Evolutionary conservation across 768 basidiomycete genomes (phyloP).

Genomic region (Pleurotus eryngii): DNA sequence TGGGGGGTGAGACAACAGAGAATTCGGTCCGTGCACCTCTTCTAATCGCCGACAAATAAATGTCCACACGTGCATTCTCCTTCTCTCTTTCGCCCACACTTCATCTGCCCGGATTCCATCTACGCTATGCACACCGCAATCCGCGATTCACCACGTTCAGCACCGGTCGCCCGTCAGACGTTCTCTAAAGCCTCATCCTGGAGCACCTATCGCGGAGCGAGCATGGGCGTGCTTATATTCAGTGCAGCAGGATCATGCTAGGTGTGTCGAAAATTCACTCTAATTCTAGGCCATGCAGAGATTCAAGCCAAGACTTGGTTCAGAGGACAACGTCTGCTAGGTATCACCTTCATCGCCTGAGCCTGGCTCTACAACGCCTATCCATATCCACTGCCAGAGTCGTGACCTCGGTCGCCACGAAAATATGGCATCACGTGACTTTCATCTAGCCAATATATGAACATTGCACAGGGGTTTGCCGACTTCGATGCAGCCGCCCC

Average conservation of each 20-base stretch:
- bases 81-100: neutral
- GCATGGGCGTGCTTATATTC: too few species aligned
- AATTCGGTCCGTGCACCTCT: slow-evolving; percentile 7
- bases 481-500: too few species aligned
- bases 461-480: too few species aligned
- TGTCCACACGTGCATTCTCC: slow-evolving; percentile 7
- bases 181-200: neutral
- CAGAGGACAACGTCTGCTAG: neutral
- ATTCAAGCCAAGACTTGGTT: too few species aligned
- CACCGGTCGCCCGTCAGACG: neutral
- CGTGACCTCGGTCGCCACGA: neutral
- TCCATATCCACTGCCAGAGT: too few species aligned
- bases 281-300: too few species aligned
- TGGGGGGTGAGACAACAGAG: slow-evolving; percentile 8
- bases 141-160: neutral
- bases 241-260: too few species aligned
- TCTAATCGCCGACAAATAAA: slow-evolving; percentile 9
- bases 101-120: neutral
- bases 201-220: too few species aligned
- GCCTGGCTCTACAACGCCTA: too few species aligned
- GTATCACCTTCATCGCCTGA: neutral
- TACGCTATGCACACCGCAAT: neutral
- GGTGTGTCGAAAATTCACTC: too few species aligned
- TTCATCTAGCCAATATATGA: neutral
- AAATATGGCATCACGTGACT: neutral